A percentile compares a stretch with the other conserved stretches of the same genome.
Conservation (phyloP, 169 alveolate genomes). For the Babesia divergens region DNA sequence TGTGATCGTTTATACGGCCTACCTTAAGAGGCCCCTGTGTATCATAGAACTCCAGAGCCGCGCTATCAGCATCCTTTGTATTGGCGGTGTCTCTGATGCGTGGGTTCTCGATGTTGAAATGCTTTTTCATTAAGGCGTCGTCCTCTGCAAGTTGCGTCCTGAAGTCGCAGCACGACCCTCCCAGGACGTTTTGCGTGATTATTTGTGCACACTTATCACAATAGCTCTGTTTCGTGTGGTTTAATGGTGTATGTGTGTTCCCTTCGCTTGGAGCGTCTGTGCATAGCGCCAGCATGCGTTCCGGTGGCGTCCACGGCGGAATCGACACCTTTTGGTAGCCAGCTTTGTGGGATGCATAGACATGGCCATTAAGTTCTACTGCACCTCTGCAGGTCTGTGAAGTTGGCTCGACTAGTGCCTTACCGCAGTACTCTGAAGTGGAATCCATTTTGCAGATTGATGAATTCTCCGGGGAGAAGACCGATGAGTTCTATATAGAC, state of each 20-base stretch:
- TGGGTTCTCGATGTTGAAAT: not conserved
- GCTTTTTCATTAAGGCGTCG: constrained; percentile 1
- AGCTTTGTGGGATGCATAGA: constrained; percentile 8
- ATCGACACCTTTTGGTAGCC: constrained; percentile 17
- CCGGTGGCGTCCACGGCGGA: constrained; percentile 63
- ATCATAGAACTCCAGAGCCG: not conserved
- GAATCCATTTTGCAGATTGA: constrained; percentile 23
- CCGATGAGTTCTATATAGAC: constrained; percentile 15
- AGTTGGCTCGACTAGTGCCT: not conserved
- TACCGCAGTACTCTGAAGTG: constrained; percentile 54
- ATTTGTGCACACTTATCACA: constrained; percentile 17
- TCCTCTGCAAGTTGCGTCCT: constrained; percentile 1
- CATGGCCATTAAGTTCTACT: constrained; percentile 48
- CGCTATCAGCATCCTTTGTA: not conserved
- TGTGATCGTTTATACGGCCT: too few relatives aligned
- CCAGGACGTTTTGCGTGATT: constrained; percentile 14
- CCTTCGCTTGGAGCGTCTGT: not conserved
- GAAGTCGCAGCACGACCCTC: constrained; percentile 46
- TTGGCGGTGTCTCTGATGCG: not conserved
- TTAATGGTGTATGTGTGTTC: not conserved
- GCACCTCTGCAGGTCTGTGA: constrained; percentile 22
- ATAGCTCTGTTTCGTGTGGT: not conserved
- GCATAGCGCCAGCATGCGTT: constrained; percentile 52
- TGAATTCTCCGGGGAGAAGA: constrained; percentile 40
- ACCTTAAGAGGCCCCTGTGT: not conserved